Percentiles rank a stretch among this genome's conserved stretches.
Conservation (phyloP, 2,329 filamentous ascomycete species). For the Aspergillus sp. region DNA sequence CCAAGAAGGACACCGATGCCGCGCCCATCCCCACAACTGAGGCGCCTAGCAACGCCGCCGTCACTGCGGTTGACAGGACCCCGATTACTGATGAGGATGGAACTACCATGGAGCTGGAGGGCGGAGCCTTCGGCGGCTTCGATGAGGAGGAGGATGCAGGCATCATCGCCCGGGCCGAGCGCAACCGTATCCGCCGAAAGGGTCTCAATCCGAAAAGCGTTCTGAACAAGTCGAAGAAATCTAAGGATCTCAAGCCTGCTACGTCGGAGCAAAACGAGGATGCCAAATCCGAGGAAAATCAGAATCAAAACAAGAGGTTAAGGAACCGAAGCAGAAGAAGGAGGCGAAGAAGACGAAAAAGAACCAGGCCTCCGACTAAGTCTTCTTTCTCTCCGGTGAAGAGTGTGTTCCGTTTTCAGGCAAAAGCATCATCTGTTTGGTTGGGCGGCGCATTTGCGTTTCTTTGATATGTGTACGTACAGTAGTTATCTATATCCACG, state of each 20-base stretch:
- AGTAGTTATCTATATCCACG: background rate
- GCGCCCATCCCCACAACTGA: constrained; percentile 10
- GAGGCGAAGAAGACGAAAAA: constrained; percentile 9
- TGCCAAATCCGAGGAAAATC: constrained; percentile 13
- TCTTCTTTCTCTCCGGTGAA: constrained; percentile 16
- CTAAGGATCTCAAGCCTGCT: constrained; percentile 11
- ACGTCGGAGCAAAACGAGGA: constrained; percentile 11
- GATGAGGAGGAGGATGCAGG: constrained; percentile 61
- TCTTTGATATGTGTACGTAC: background rate
- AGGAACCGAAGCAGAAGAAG: constrained; percentile 12
- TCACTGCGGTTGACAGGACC: constrained; percentile 52
- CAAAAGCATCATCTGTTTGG: constrained; percentile 10
- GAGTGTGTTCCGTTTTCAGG: constrained; percentile 12
- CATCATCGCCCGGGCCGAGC: constrained; percentile 64
- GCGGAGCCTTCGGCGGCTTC: constrained; percentile 60
- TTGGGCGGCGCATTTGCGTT: constrained; percentile 10
- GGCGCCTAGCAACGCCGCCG: constrained; percentile 17
- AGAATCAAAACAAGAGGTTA: constrained; percentile 16
- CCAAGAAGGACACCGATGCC: constrained; percentile 7
- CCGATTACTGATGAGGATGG: constrained; percentile 47
- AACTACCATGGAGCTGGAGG: constrained; percentile 20
- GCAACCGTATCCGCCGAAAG: constrained; percentile 62
- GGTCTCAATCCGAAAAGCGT: constrained; percentile 62
- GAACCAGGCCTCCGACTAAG: constrained; percentile 24
- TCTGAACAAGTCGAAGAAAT: constrained; percentile 29